These are phyloP conservation scores for Serpula lacrymans DNA, from an alignment of 768 basidiomycete genomes.

Conservation along the genomic window DNA sequence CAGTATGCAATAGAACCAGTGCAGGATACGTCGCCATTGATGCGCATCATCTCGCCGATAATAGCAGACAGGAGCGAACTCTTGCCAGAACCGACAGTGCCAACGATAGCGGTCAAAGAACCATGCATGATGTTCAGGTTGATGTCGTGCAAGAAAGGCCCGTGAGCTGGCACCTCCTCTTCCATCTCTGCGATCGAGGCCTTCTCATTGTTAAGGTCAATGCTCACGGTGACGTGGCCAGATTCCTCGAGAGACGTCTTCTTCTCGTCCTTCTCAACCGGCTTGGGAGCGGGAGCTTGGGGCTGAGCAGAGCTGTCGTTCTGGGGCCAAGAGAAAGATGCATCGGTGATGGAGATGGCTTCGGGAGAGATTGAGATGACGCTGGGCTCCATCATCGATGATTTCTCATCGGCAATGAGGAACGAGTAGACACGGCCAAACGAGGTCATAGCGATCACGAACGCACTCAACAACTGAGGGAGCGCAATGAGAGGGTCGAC, in stretches of 20 bases:
- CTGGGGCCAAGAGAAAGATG: slow-evolving; percentile 23
- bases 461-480: slow-evolving; percentile 25
- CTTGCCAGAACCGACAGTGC: slow-evolving; percentile 24
- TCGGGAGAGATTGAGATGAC: slow-evolving; percentile 9
- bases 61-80: slow-evolving; percentile 27
- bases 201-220: slow-evolving; percentile 10
- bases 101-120: slow-evolving; percentile 24
- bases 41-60: slow-evolving; percentile 24
- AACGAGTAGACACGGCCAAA: slow-evolving; percentile 27
- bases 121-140: slow-evolving; percentile 17
- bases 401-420: slow-evolving; percentile 23
- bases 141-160: slow-evolving; percentile 17
- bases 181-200: slow-evolving; percentile 3
- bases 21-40: slow-evolving; percentile 20
- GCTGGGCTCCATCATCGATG: slow-evolving; percentile 1
- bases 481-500: slow-evolving; percentile 27
- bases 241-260: no score
- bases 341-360: slow-evolving; percentile 17
- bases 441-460: slow-evolving; percentile 21
- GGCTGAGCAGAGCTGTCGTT: slow-evolving; percentile 3
- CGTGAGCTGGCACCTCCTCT: slow-evolving; percentile 7
- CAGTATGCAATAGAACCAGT: slow-evolving; percentile 28
- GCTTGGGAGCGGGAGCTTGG: not conserved
- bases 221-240: slow-evolving; percentile 8
- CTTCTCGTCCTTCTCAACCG: slow-evolving; percentile 3